phyloP scores from a whole-genome alignment of 2,329 filamentous ascomycete genomes.

The Talaromyces sp. region DNA sequence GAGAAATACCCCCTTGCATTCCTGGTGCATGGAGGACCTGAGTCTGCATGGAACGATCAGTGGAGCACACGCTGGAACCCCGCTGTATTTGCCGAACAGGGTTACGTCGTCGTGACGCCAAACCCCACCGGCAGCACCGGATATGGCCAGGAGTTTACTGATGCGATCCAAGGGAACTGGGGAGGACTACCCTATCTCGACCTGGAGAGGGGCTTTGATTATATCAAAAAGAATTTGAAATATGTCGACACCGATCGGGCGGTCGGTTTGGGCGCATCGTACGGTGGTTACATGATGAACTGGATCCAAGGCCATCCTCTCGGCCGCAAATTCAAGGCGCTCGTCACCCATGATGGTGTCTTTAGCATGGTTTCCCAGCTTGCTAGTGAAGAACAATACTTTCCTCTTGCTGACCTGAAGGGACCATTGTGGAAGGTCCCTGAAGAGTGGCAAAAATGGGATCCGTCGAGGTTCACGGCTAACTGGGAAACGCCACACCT shows the following conservation, averaged over 20 bases:
- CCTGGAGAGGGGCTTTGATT: slow-evolving; percentile 49
- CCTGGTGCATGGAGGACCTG: slow-evolving; percentile 51
- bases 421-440: slow-evolving; percentile 47
- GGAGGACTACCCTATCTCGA: slow-evolving; percentile 53
- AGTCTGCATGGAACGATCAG: slow-evolving; percentile 47
- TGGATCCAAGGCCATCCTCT: slow-evolving; percentile 53
- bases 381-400: slow-evolving; percentile 51
- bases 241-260: slow-evolving; percentile 52
- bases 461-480: slow-evolving; percentile 50
- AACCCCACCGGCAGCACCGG: slow-evolving; percentile 56
- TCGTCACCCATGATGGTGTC: slow-evolving; percentile 51
- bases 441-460: slow-evolving; percentile 52
- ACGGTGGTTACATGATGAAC: slow-evolving; percentile 58
- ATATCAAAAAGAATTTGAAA: slow-evolving; percentile 45
- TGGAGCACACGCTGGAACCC: slow-evolving; percentile 53
- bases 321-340: slow-evolving; percentile 51
- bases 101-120: slow-evolving; percentile 55
- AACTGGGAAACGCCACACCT: slow-evolving; percentile 85
- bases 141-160: slow-evolving; percentile 52
- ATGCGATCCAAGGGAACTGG: slow-evolving; percentile 48
- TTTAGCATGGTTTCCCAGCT: slow-evolving; percentile 41
- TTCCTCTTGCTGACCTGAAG: slow-evolving; percentile 49
- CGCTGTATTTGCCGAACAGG: slow-evolving; percentile 55
- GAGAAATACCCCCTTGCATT: slow-evolving; percentile 51
- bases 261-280: slow-evolving; percentile 49